These are phyloP conservation scores for Didymella pinodella DNA, from an alignment of 2,329 filamentous ascomycete genomes.

Conservation along the genomic window DNA sequence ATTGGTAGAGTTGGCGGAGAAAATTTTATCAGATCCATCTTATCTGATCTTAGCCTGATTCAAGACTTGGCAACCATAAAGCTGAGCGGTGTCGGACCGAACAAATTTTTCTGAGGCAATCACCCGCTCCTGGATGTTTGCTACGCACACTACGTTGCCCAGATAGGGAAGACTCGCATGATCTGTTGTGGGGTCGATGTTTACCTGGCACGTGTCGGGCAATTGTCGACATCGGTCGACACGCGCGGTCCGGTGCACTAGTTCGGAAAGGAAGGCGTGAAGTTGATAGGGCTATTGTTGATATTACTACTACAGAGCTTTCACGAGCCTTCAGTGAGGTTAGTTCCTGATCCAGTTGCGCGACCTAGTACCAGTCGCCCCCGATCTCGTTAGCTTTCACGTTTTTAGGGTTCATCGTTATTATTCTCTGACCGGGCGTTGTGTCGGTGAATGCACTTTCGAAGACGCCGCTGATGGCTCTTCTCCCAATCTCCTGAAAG, in stretches of 20 bases:
- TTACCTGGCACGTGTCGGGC: neutral
- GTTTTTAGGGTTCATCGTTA: constrained; percentile 66
- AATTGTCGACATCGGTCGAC: neutral
- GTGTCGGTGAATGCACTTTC: constrained; percentile 64
- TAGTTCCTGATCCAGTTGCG: neutral
- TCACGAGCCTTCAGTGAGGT: neutral
- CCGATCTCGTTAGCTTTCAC: constrained; percentile 63
- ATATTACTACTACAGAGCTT: neutral
- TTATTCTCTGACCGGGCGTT: constrained; percentile 65
- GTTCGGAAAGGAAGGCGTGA: neutral
- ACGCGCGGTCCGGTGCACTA: too few relatives aligned
- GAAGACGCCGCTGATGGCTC: constrained; percentile 67
- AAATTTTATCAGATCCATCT: constrained; percentile 20
- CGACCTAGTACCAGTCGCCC: constrained; percentile 63
- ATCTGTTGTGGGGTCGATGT: too few relatives aligned
- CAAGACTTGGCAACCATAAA: constrained; percentile 7
- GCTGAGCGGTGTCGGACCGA: constrained; percentile 14
- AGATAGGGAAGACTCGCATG: neutral
- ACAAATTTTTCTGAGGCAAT: constrained; percentile 6
- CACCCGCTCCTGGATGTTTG: neutral
- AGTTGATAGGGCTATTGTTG: neutral
- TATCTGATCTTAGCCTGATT: constrained; percentile 12
- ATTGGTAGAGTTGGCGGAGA: neutral
- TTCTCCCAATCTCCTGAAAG: constrained; percentile 60
- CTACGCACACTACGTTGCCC: neutral